These are phyloP conservation scores for Trichoderma pleuroti DNA, from an alignment of 2,329 filamentous ascomycete genomes.

Conservation along the genomic window DNA sequence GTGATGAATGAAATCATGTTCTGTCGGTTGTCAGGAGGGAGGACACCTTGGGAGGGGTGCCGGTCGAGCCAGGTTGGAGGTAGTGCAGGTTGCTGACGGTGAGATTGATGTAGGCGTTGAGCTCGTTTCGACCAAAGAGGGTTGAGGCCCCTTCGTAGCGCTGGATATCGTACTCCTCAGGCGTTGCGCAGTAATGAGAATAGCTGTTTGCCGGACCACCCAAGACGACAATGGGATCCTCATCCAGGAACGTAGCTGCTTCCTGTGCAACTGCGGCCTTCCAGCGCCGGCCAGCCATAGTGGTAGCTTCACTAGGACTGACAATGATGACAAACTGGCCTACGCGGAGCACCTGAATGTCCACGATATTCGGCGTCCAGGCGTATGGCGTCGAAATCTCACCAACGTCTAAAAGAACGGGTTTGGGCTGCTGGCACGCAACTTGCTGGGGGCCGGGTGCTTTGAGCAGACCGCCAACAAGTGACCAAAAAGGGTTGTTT, in stretches of 20 bases:
- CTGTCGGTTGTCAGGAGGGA: conserved; percentile 74
- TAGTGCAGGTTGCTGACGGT: conserved; percentile 60
- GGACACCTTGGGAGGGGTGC: conserved; percentile 51
- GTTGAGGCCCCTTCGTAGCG: conserved; percentile 95
- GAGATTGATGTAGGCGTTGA: conserved; percentile 84
- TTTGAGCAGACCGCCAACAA: conserved; percentile 70
- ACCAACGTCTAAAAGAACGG: conserved; percentile 84
- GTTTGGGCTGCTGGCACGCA: conserved; percentile 75
- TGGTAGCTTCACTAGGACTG: conserved; percentile 82
- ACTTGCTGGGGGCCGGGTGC: conserved; percentile 66
- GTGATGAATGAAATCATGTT: conserved; percentile 77
- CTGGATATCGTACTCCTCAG: conserved; percentile 78
- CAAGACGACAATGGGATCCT: conserved; percentile 70
- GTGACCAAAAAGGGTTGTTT: conserved; percentile 71
- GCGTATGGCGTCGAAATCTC: conserved; percentile 73
- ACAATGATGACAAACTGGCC: conserved; percentile 83
- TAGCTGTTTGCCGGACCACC: conserved; percentile 91
- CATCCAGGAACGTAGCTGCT: conserved; percentile 46
- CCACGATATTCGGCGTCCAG: conserved; percentile 90
- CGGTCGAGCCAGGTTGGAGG: conserved; percentile 36
- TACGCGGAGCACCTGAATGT: conserved; percentile 79
- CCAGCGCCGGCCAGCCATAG: conserved; percentile 90
- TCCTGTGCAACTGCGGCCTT: conserved; percentile 60
- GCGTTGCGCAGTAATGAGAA: conserved; percentile 74
- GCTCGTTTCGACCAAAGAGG: conserved; percentile 76